Percentiles rank a stretch among this genome's conserved stretches.
phyloP scores from a whole-genome alignment of 2,329 filamentous ascomycete genomes.

The Grosmannia clavigera region DNA sequence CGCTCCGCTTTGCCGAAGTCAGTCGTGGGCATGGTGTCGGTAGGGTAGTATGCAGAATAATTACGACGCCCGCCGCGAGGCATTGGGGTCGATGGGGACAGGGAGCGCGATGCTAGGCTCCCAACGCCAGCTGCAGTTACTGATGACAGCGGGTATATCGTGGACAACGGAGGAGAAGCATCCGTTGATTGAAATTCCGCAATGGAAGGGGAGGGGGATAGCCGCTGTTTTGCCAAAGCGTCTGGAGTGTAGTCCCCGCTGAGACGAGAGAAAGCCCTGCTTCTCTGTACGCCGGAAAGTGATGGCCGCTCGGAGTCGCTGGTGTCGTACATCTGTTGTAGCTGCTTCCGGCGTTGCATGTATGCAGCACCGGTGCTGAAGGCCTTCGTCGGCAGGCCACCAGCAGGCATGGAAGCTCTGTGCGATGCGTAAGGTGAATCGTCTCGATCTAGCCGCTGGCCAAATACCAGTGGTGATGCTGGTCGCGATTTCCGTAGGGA shows the following conservation, averaged over 20 bases:
- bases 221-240: not conserved
- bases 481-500: not conserved
- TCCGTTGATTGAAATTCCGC: not conserved
- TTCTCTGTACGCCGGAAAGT: not conserved
- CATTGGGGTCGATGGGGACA: not conserved
- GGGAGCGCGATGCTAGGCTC: not conserved
- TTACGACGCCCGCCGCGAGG: not conserved
- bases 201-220: not conserved
- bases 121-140: not conserved
- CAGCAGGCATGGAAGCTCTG: not conserved
- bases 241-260: conserved; percentile 2
- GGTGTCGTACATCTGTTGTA: conserved; percentile 14
- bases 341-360: conserved; percentile 25
- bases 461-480: not conserved
- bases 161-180: not conserved
- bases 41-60: not conserved
- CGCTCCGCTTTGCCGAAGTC: not conserved
- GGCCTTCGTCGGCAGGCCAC: conserved; percentile 24
- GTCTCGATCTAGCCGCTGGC: conserved; percentile 1
- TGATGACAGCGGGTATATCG: not conserved
- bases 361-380: conserved; percentile 35
- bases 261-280: not conserved
- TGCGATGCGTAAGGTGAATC: conserved; percentile 5
- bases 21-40: not conserved
- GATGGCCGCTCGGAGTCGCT: conserved; percentile 11